These are phyloP conservation scores for Umbelopsis ramanniana DNA, from an alignment of 192 early-diverging fungal genomes.

Conservation along the genomic window DNA sequence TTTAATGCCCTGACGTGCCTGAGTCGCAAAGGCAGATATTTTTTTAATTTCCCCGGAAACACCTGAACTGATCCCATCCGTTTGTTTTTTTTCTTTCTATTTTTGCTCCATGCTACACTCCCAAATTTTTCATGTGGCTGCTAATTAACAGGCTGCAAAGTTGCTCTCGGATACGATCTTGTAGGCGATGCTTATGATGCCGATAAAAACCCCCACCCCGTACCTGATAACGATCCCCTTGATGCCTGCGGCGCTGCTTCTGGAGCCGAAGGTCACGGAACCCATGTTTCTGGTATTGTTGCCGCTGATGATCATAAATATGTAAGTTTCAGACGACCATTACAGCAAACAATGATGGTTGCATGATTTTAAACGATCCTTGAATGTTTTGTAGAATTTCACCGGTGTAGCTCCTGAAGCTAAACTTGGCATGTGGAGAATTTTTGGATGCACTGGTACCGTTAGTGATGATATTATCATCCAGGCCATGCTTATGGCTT, in stretches of 20 bases:
- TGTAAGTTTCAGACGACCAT: conserved; percentile 26
- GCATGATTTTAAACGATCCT: background rate
- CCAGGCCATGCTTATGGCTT: conserved; percentile 74
- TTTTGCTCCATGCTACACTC: background rate
- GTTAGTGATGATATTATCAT: conserved; percentile 76
- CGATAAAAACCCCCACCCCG: conserved; percentile 18
- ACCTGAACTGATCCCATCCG: background rate
- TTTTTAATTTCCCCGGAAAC: background rate
- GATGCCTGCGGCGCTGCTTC: conserved; percentile 47
- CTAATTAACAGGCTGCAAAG: conserved; percentile 43
- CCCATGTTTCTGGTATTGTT: conserved; percentile 69
- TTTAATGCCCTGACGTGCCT: background rate
- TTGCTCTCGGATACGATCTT: conserved; percentile 67
- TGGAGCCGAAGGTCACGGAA: conserved; percentile 61
- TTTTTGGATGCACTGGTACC: conserved; percentile 79
- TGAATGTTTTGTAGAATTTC: conserved; percentile 39
- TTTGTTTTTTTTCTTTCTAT: background rate
- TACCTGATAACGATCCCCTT: conserved; percentile 50
- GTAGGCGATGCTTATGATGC: conserved; percentile 58
- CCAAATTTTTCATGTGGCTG: background rate
- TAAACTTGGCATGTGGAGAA: conserved; percentile 77
- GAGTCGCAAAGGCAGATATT: no score
- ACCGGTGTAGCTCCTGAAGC: conserved; percentile 71
- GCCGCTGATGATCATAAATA: conserved; percentile 48
- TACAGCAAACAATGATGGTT: background rate